Evolutionary conservation across 306 rosid species (phyloP).

Genomic region (Quercus gilva): DNA sequence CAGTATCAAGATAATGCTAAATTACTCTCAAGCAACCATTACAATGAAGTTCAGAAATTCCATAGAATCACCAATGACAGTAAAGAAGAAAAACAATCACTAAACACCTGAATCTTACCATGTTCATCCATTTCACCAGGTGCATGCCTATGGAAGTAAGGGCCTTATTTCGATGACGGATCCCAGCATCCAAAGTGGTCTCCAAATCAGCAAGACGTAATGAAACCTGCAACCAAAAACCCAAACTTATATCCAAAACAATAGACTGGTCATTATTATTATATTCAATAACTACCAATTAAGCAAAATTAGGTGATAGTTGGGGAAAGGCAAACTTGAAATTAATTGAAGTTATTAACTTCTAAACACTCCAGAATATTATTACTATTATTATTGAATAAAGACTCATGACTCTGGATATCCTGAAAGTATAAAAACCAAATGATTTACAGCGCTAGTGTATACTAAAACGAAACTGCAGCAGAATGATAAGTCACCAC

Average conservation of each 20-base stretch:
- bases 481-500: background rate
- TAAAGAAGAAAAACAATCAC: constrained; percentile 16
- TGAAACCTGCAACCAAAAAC: constrained; percentile 58
- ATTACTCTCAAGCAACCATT: background rate
- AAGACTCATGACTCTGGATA: background rate
- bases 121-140: constrained; percentile 80
- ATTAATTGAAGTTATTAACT: constrained; percentile 9
- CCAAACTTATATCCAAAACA: constrained; percentile 6
- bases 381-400: background rate
- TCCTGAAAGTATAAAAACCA: constrained; percentile 5
- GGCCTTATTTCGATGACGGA: constrained; percentile 87
- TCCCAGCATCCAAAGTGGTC: constrained; percentile 88
- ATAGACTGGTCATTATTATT: constrained; percentile 8
- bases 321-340: background rate
- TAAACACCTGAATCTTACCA: constrained; percentile 53
- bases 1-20: constrained; percentile 21
- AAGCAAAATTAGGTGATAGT: constrained; percentile 15
- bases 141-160: constrained; percentile 69
- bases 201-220: constrained; percentile 89
- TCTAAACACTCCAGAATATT: background rate
- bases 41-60: constrained; percentile 10
- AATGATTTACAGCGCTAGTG: background rate
- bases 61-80: constrained; percentile 9
- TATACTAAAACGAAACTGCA: background rate
- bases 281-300: background rate